Conservation (phyloP, 768 basidiomycete species). For the Mycena maculata region DNA sequence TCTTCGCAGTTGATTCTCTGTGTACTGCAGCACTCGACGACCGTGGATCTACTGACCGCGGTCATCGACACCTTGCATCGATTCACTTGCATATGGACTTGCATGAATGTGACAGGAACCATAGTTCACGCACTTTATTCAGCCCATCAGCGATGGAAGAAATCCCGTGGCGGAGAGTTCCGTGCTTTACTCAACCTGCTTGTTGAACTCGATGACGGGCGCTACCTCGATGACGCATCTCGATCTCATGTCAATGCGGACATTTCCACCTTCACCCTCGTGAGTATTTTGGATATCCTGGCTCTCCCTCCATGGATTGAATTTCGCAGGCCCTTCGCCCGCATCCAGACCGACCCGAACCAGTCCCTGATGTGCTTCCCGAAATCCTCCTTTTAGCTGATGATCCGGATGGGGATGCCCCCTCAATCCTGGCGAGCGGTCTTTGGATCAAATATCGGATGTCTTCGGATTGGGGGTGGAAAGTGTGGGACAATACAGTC, state of each 20-base stretch:
- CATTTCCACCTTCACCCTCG: constrained; percentile 70
- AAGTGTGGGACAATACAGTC: constrained; percentile 86
- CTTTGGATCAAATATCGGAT: constrained; percentile 88
- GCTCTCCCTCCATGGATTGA: constrained; percentile 1
- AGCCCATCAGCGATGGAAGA: constrained; percentile 70
- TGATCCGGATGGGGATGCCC: constrained; percentile 68
- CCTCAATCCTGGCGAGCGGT: constrained; percentile 77
- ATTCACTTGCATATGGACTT: constrained; percentile 80
- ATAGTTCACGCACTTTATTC: constrained; percentile 71
- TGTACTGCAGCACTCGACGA: constrained; percentile 64
- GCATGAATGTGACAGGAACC: constrained; percentile 70
- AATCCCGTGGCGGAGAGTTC: constrained; percentile 72
- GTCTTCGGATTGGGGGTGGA: constrained; percentile 80
- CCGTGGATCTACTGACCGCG: constrained; percentile 64
- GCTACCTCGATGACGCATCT: constrained; percentile 63
- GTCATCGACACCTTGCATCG: constrained; percentile 81
- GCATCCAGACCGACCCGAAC: constrained; percentile 49
- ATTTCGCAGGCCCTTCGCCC: constrained; percentile 60
- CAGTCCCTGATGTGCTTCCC: constrained; percentile 62
- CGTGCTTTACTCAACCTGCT: constrained; percentile 72
- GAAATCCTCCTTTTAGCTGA: constrained; percentile 77
- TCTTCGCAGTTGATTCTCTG: constrained; percentile 60
- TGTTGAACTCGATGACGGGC: constrained; percentile 71
- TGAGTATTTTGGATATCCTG: constrained; percentile 46
- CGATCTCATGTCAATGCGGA: constrained; percentile 73